Evolutionary conservation across 345 rosid genomes (phyloP).

Genomic region (Lumnitzera littorea): DNA sequence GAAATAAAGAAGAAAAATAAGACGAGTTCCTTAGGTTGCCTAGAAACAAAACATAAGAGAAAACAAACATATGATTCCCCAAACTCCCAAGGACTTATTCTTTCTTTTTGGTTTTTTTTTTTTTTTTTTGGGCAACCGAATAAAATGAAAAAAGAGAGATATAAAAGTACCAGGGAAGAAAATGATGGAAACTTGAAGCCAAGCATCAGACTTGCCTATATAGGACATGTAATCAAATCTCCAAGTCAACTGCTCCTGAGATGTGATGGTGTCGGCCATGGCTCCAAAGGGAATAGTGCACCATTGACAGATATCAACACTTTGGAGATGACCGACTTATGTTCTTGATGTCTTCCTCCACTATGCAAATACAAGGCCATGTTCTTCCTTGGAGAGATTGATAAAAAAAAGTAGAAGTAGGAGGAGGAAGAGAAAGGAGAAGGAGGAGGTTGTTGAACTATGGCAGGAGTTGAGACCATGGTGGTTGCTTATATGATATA

Average conservation of each 20-base stretch:
- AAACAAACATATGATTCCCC: background rate
- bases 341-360: background rate
- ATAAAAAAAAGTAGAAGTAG: no score
- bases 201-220: conserved; percentile 69
- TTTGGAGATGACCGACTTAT: background rate
- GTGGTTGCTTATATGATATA: no score
- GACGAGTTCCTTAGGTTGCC: background rate
- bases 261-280: conserved; percentile 13
- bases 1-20: no score
- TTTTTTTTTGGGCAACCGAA: conserved; percentile 27
- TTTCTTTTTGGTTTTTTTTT: background rate
- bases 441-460: background rate
- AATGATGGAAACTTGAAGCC: conserved; percentile 27
- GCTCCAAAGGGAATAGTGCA: conserved; percentile 3
- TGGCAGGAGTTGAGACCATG: background rate
- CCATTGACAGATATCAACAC: background rate
- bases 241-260: conserved; percentile 3
- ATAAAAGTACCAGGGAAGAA: background rate
- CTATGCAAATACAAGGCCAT: no score
- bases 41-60: background rate
- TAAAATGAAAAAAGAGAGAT: background rate
- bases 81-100: conserved; percentile 10
- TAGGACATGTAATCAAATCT: conserved; percentile 15
- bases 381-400: no score
- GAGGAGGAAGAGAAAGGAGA: background rate